phyloP scores from a whole-genome alignment of 306 rosid genomes.

The Medicago lupulina region DNA sequence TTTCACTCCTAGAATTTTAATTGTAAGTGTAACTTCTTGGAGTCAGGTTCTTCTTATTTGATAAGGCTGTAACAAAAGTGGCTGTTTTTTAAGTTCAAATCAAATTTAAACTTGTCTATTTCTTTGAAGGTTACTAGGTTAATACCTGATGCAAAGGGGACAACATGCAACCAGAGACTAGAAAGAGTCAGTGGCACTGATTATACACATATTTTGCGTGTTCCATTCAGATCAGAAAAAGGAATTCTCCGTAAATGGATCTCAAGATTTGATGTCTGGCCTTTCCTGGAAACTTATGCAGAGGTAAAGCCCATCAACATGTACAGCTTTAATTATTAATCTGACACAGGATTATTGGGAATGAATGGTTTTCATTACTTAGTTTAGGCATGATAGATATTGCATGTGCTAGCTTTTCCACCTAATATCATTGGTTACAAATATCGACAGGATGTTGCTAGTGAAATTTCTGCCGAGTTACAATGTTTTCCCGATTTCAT shows the following conservation, averaged over 20 bases:
- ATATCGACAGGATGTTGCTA: constrained; percentile 72
- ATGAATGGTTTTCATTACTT: background rate
- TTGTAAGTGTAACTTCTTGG: constrained; percentile 56
- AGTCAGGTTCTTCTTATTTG: constrained; percentile 20
- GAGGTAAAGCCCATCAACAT: constrained; percentile 58
- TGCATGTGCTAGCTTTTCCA: constrained; percentile 21
- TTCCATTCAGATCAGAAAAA: constrained; percentile 82
- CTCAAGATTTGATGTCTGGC: constrained; percentile 97
- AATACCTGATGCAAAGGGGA: constrained; percentile 93
- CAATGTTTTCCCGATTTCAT: constrained; percentile 86
- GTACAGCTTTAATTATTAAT: constrained; percentile 10
- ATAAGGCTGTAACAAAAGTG: constrained; percentile 12
- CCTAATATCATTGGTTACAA: constrained; percentile 35
- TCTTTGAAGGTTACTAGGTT: constrained; percentile 71
- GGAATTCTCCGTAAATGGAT: constrained; percentile 89
- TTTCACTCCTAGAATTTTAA: constrained; percentile 79
- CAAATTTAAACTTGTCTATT: background rate
- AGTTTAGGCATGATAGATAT: too few relatives aligned
- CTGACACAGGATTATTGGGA: constrained; percentile 14
- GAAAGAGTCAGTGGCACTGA: constrained; percentile 92
- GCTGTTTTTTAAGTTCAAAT: constrained; percentile 20
- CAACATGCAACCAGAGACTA: constrained; percentile 91
- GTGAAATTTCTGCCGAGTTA: constrained; percentile 83
- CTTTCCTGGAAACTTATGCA: constrained; percentile 89
- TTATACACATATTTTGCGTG: constrained; percentile 80